Percentiles rank a stretch among this genome's conserved stretches.
Conservation (phyloP, 148 eudicot species). For the Vaccinium macrocarpon region DNA sequence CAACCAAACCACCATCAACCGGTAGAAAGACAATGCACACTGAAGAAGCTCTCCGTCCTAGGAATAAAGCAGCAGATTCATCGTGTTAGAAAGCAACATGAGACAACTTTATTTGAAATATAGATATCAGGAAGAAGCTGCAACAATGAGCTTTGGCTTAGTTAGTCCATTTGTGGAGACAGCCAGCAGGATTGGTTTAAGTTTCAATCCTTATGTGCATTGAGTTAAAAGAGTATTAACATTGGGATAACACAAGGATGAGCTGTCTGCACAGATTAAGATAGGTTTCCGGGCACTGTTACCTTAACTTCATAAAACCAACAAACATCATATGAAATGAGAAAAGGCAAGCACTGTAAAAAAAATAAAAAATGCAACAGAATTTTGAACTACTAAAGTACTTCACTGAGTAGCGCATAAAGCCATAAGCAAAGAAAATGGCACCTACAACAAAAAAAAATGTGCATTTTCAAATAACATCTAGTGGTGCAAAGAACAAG, state of each 20-base stretch:
- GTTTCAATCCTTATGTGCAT: not conserved
- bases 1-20: constrained; percentile 89
- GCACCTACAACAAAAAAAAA: no score
- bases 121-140: not conserved
- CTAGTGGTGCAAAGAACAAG: no score
- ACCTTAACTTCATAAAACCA: not conserved
- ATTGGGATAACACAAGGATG: not conserved
- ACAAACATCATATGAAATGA: not conserved
- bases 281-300: not conserved
- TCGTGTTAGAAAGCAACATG: constrained; percentile 12
- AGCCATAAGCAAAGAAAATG: no score
- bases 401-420: no score
- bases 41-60: constrained; percentile 85
- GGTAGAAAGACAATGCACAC: constrained; percentile 76
- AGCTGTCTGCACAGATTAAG: not conserved
- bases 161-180: not conserved
- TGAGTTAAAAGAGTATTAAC: not conserved
- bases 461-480: no score
- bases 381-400: no score
- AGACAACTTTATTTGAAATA: not conserved
- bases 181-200: not conserved
- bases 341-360: not conserved
- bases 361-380: not conserved
- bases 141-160: not conserved
- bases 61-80: constrained; percentile 10